Evolutionary conservation across 2,329 filamentous ascomycete genomes (phyloP), one percentile per base, ranked within the genome.

Genomic region (Camillea tinctor): DNA sequence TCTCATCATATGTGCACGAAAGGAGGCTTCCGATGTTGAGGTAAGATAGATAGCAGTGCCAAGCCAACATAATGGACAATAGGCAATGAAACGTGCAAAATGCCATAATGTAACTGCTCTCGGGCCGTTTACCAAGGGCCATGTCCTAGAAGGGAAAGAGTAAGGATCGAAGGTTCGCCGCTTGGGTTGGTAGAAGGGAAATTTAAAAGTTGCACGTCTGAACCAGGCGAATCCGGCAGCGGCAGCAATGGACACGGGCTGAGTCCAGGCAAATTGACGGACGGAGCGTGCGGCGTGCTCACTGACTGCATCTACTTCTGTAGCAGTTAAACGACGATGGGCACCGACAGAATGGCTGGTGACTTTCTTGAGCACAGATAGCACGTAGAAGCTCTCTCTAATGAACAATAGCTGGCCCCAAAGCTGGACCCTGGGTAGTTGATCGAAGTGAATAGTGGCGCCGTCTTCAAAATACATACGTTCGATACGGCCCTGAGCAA

Each of bases 141-240:
- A 17, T 2, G 51, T 50, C 49, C 57, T 62, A 5, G 57, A 54
- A 3, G 76, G 74, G 51, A 77, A 77, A 13, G 59, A 55, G 26
- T 56, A 26, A 8, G 75, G 74, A 56, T 74, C 66, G 44, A 75
- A 74, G 24, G 52, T 66, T 20, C 59, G 54, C 44, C 69, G 65
- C 51, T 74, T 72, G 2, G 77, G 76, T 44, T 67, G 71, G 66
- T 72, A 76, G 49, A 80, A 71, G 17, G 78, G 77, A 63, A 81
- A 80, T 5, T 70, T 72, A 65, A 75, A 78, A 3, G 67, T 74
- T 20, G 64, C 64, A 49, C 74, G 72, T 4, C 71, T 69, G 9
- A 65, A 60, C 36, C 68, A 73, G 1, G 75, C 60, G 54, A 74
- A 26, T 51, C 60, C 64, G 2, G 55, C 59, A 5, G 74, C 69